Evolutionary conservation across 192 early-diverging fungal species (phyloP).

Genomic region (Backusella liffmaniae): DNA sequence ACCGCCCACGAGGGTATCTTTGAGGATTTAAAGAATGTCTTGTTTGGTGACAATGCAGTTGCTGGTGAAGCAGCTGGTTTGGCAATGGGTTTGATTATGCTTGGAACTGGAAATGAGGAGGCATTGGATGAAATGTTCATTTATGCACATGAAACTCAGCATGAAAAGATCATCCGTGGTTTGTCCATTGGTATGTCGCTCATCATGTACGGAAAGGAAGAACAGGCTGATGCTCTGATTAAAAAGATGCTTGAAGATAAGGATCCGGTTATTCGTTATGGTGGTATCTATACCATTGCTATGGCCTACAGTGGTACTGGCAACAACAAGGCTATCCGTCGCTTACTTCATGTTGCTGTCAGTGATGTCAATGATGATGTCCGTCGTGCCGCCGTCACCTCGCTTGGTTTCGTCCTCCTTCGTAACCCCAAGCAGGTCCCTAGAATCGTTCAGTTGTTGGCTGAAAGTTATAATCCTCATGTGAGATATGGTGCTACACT

Average conservation of each 20-base stretch:
- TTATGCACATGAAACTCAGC: slow-evolving; percentile 98
- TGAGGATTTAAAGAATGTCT: slow-evolving; percentile 82
- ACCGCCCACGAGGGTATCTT: slow-evolving; percentile 88
- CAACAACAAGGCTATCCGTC: slow-evolving; percentile 94
- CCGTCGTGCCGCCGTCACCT: slow-evolving; percentile 96
- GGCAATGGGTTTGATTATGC: slow-evolving; percentile 96
- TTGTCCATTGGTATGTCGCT: slow-evolving; percentile 91
- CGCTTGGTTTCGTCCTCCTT: slow-evolving; percentile 93
- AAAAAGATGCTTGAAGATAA: slow-evolving; percentile 85
- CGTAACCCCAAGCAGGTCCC: slow-evolving; percentile 95
- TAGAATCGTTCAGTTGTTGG: slow-evolving; percentile 94
- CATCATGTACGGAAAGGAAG: slow-evolving; percentile 97
- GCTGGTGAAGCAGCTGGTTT: slow-evolving; percentile 96
- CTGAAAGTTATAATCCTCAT: slow-evolving; percentile 98
- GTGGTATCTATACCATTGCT: slow-evolving; percentile 95
- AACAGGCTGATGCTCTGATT: slow-evolving; percentile 90
- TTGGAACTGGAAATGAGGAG: slow-evolving; percentile 80
- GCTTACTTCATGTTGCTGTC: slow-evolving; percentile 95
- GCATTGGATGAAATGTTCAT: slow-evolving; percentile 94
- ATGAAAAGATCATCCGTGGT: slow-evolving; percentile 99
- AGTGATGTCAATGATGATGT: slow-evolving; percentile 99
- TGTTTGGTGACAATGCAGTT: slow-evolving; percentile 94
- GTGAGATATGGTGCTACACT: slow-evolving; percentile 96
- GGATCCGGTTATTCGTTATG: slow-evolving; percentile 94
- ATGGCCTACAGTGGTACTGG: slow-evolving; percentile 98